phyloP scores from a whole-genome alignment of 1,139 yeast genomes.

The Geotrichum bryndzae region DNA sequence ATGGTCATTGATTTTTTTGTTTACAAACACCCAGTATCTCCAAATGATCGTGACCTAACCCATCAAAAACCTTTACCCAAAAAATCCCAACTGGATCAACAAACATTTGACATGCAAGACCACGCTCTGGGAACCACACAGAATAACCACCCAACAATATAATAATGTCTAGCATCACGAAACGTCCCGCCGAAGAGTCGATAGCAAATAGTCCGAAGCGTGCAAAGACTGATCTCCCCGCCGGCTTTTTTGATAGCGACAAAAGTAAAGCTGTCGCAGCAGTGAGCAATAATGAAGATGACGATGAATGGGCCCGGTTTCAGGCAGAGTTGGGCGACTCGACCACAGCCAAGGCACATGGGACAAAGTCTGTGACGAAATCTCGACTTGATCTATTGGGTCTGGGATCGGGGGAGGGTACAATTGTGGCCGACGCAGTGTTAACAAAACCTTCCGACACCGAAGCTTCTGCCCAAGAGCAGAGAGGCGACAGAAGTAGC shows the following conservation, averaged over 20 bases:
- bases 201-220: conserved; percentile 52
- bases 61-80: background rate
- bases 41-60: background rate
- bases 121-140: background rate
- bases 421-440: conserved; percentile 11
- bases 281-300: conserved; percentile 4
- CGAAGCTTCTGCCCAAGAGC: background rate
- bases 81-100: background rate
- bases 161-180: conserved; percentile 7
- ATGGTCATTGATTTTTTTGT: background rate
- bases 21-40: background rate
- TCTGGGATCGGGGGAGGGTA: background rate
- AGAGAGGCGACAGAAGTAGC: background rate
- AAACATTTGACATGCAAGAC: background rate
- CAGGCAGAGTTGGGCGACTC: conserved; percentile 14
- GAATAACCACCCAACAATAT: background rate
- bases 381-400: conserved; percentile 6
- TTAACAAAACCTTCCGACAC: background rate
- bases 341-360: background rate
- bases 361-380: background rate
- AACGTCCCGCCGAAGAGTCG: conserved; percentile 76
- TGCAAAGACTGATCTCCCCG: background rate
- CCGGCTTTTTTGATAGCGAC: conserved; percentile 5
- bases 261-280: background rate
- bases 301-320: conserved; percentile 16